Base-by-base conservation (phyloP, 345 rosid species). In the Melaleuca alternifolia region DNA sequence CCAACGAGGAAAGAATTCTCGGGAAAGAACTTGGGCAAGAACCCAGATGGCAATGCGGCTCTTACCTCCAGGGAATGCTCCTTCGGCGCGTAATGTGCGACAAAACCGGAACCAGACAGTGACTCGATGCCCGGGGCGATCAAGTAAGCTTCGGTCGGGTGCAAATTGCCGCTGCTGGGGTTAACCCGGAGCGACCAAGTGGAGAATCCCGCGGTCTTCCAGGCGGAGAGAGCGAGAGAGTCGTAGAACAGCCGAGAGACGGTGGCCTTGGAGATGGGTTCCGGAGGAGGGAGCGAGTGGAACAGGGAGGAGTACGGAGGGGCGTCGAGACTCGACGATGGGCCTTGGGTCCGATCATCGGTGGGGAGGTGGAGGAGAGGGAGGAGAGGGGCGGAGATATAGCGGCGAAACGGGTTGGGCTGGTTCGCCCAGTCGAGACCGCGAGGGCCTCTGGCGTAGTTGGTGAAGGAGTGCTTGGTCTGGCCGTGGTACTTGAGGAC, bases 401-500 rank as follows among this genome's bases (percentile, higher is more conserved):
- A 96, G 7, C 97, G 97, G 71, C 99, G 98, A 71, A 96, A 96
- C 1, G 99, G 99, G 85, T 96, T 93, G 10, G 99, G 99, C 54
- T 96, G 99, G 90, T 95, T 96, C 41, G 97, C 95, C 99, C 98
- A 94, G 86, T 96, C 98, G 20, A 96, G 97, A 86, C 97, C 98
- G 20, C 89, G 96, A 46, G 99, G 99, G 20, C 99, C 98, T 87
- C 93, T 89, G 4, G 99, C 98, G 87, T 93, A 95, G 56, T 88
- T 89, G 84, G 89, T 88, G 86, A 95, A 95, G 50, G 92, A 88
- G 85, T 96, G 99, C 75, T 96, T 95, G 57, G 98, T 95, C 90
- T 94, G 95, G 81, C 91, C 89, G 87, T 96, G 99, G 91, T 93
- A 96, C 85, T 85, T 91, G 20, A 96, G 84, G 53, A 93, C 94